A percentile compares a stretch with the other conserved stretches of the same genome.
Evolutionary conservation across 2,329 filamentous ascomycete genomes (phyloP).

Genomic region (Fusarium euwallaceae): DNA sequence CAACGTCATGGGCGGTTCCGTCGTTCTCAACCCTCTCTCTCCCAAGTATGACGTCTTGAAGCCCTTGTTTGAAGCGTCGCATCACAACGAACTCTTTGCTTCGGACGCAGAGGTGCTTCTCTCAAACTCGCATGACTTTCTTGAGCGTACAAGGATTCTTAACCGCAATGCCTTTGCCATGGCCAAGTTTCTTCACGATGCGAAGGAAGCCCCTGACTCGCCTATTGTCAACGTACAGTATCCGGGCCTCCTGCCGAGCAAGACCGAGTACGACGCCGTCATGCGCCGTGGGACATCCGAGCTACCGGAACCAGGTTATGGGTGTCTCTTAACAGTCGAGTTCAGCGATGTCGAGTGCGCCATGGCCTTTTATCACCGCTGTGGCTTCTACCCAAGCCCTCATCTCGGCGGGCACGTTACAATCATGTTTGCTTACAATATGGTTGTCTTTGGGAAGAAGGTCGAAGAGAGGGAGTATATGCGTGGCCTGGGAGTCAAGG

Average conservation of each 20-base stretch:
- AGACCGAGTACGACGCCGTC: constrained; percentile 51
- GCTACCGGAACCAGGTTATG: constrained; percentile 64
- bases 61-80: constrained; percentile 44
- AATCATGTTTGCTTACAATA: constrained; percentile 62
- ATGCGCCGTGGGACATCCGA: constrained; percentile 56
- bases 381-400: constrained; percentile 64
- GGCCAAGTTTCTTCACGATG: constrained; percentile 53
- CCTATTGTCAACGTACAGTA: constrained; percentile 60
- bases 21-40: constrained; percentile 63
- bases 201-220: constrained; percentile 46
- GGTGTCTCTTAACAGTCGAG: constrained; percentile 66
- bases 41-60: constrained; percentile 55
- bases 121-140: constrained; percentile 59
- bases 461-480: constrained; percentile 54
- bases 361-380: constrained; percentile 62
- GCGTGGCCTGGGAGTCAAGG: constrained; percentile 53
- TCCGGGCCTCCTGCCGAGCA: constrained; percentile 55
- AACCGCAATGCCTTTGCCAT: constrained; percentile 62
- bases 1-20: constrained; percentile 67
- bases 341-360: constrained; percentile 58
- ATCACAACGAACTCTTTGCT: constrained; percentile 61
- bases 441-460: constrained; percentile 57
- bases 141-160: constrained; percentile 53
- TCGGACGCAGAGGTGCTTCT: constrained; percentile 62
- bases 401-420: constrained; percentile 68